Evolutionary conservation across 192 early-diverging fungal genomes (phyloP), one percentile per base, ranked within the genome.

Genomic region (Funneliformis geosporum): DNA sequence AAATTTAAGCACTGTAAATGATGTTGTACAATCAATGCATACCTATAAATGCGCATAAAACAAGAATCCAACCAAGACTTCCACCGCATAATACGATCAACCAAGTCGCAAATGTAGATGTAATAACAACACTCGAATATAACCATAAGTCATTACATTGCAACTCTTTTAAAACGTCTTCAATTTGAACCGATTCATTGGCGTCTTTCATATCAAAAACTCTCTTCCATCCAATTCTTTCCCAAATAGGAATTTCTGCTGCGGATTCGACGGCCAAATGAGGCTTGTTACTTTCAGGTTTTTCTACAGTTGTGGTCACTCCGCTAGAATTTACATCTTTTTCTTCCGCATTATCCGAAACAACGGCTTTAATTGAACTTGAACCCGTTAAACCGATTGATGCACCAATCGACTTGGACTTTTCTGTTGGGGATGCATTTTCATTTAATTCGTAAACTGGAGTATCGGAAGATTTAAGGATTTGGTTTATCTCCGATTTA

Each of bases 111-210:
- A 79, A 69, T 27, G 70, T 21, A 5, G 66, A 67, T 18, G 70
- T 28, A 60, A 79, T 60, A 43, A 79, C 66, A 16, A 70, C 77
- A 8, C 25, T 27, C 14, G 68, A 66, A 70, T 79, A 70, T 18
- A 70, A 14, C 77, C 77, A 79, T 40, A 79, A 67, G 21, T 79
- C 23, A 8, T 67, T 67, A 70, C 11, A 79, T 60, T 79, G 70
- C 4, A 79, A 43, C 60, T 79, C 77, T 16, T 67, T 33, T 38
- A 79, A 60, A 46, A 77, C 47, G 28, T 64, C 21, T 6, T 77
- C 64, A 77, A 33, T 67, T 55, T 55, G 50, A 50, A 11, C 50
- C 8, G 46, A 43, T 47, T 46, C 14, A 42, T 77, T 64, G 21
- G 42, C 28, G 4, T 16, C 61, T 5, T 43, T 42, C 3, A 47